Evolutionary conservation across 495 filamentous ascomycete species (phyloP).

Genomic region (Rostrohypoxylon terebratum): DNA sequence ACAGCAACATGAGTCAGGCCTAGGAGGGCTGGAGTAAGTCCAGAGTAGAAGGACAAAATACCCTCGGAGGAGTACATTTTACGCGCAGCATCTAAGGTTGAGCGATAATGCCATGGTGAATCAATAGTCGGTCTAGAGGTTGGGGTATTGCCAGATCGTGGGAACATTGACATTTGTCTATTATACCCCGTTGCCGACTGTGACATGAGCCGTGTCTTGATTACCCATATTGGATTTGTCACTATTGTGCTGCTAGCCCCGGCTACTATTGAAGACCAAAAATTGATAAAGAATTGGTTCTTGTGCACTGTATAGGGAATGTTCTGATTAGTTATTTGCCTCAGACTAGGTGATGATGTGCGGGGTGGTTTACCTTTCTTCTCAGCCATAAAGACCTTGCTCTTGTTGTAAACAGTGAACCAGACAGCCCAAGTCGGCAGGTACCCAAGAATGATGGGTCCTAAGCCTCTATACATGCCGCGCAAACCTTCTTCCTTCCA

Average conservation of each 20-base stretch:
- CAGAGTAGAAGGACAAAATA: slow-evolving; percentile 91
- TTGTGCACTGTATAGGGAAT: slow-evolving; percentile 48
- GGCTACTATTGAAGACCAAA: slow-evolving; percentile 85
- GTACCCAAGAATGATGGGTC: slow-evolving; percentile 94
- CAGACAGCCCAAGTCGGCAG: slow-evolving; percentile 98
- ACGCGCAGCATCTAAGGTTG: slow-evolving; percentile 86
- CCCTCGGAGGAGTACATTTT: slow-evolving; percentile 97
- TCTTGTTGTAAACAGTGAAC: slow-evolving; percentile 92
- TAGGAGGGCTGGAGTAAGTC: slow-evolving; percentile 89
- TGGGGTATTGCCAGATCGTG: slow-evolving; percentile 59
- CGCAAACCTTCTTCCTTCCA: slow-evolving; percentile 87
- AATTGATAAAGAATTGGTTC: slow-evolving; percentile 62
- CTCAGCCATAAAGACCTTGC: slow-evolving; percentile 76
- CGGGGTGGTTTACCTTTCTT: slow-evolving; percentile 68
- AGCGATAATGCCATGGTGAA: slow-evolving; percentile 88
- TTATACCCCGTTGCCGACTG: slow-evolving; percentile 65
- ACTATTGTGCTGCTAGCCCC: slow-evolving; percentile 92
- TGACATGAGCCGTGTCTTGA: slow-evolving; percentile 98
- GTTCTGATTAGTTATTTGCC: slow-evolving; percentile 24
- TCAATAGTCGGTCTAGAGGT: slow-evolving; percentile 62
- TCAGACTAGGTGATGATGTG: neutral
- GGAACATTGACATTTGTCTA: slow-evolving; percentile 55
- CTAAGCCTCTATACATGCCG: slow-evolving; percentile 93
- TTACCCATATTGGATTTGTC: slow-evolving; percentile 99
- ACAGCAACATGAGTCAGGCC: slow-evolving; percentile 96